phyloP scores from a whole-genome alignment of 257 asterid species.

The Thymus mandschuricus region DNA sequence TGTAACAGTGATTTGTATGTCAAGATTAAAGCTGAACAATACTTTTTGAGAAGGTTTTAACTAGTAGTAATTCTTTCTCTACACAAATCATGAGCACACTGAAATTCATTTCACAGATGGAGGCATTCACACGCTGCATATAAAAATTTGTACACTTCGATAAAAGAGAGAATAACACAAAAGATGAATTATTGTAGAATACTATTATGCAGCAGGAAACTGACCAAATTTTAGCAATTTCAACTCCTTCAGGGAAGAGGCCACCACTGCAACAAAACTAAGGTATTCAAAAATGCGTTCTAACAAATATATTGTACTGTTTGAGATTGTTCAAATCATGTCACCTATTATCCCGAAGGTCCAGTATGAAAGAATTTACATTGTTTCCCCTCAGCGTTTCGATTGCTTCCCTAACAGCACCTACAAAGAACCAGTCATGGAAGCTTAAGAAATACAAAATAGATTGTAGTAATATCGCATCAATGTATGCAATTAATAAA shows the following conservation, averaged over 20 bases:
- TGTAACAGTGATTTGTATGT: neutral
- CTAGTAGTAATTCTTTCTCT: too few relatives aligned
- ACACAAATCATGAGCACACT: too few relatives aligned
- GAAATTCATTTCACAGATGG: too few relatives aligned
- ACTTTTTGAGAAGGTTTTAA: too few relatives aligned
- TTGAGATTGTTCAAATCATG: slow-evolving; percentile 35
- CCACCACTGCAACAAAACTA: slow-evolving; percentile 81
- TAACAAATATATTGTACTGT: slow-evolving; percentile 5
- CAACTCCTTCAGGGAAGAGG: slow-evolving; percentile 98
- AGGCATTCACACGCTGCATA: too few relatives aligned
- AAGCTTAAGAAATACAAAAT: slow-evolving; percentile 8
- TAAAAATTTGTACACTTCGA: too few relatives aligned
- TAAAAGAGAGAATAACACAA: neutral
- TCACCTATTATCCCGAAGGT: slow-evolving; percentile 97
- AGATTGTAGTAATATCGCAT: neutral
- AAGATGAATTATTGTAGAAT: neutral
- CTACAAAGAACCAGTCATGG: slow-evolving; percentile 39
- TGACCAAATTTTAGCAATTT: slow-evolving; percentile 98
- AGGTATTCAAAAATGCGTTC: slow-evolving; percentile 37
- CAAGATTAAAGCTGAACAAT: too few relatives aligned
- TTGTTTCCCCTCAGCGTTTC: slow-evolving; percentile 76
- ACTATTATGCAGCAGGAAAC: slow-evolving; percentile 33
- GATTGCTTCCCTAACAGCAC: slow-evolving; percentile 91
- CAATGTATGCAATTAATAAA: too few relatives aligned
- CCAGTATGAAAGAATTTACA: slow-evolving; percentile 84